Base-by-base conservation (phyloP, 768 basidiomycete genomes). In the Boletus sp. region DNA sequence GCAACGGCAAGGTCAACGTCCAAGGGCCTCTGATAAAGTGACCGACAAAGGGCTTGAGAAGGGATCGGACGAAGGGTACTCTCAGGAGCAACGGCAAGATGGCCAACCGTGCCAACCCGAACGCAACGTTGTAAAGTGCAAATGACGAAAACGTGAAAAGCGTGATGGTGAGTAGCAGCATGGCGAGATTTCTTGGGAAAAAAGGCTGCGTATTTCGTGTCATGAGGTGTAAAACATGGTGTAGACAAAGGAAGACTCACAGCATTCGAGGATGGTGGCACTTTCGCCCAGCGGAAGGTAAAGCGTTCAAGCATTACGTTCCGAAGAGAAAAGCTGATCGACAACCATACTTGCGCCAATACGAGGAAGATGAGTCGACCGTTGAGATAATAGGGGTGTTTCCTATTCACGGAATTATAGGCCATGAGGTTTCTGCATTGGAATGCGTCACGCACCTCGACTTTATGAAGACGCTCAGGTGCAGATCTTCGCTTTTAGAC, bases 351-450 rank as follows among this genome's bases (percentile, higher is more conserved):
- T 65, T 90, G 89, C 0, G 83, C 78, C 47, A 81, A 60, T 28
- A 83, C 51, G 17, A 89, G 67, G 65, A 87, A 88, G 8, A 90
- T 59, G 6, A 89, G 72, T 17, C 82, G 81, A 1, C 87, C 87
- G 52, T 90, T 90, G 20, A 90, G 75, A 64, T 89, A 85, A 60
- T 83, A 82, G 0, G 87, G 88, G 57, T 91, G 87, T 71, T 87
- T 90, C 64, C 88, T 90, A 58, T 45, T n/a, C 39, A 41, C 20
- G 0, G n/a, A 4, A 37, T 44, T 49, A 11, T 41, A 10, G 24
- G 41, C 5, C 9, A 55, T 44, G 1, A 28, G 11, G 39, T 18
- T 18, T 7, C 11, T 18, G 14, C 6, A 1, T 17, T 7, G 15
- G 5, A 15, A n/a, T 7, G 24, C 4, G 20, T 6, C 69, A 78